Evolutionary conservation across 2,329 filamentous ascomycete species (phyloP).

Genomic region (Pseudogymnoascus destructans): DNA sequence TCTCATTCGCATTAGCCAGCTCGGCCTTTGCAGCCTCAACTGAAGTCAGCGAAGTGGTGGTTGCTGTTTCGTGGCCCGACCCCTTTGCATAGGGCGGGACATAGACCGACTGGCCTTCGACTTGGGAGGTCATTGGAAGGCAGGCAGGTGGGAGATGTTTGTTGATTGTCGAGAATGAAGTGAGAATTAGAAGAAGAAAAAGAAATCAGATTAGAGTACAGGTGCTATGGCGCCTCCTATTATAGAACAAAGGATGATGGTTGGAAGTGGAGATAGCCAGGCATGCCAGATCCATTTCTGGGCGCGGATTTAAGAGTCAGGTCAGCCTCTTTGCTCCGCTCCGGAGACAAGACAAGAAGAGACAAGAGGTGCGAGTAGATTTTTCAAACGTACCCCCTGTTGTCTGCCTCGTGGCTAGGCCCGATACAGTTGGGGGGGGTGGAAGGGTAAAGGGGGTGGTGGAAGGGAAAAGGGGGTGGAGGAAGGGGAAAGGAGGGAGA

Average conservation of each 20-base stretch:
- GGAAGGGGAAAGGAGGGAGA: no score
- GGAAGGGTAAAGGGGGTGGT: no score
- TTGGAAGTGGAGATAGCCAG: background rate
- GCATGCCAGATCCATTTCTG: background rate
- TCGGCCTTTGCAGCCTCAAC: background rate
- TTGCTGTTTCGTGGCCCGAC: background rate
- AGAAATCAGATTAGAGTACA: background rate
- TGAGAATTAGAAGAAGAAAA: background rate
- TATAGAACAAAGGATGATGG: background rate
- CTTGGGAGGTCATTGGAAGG: background rate
- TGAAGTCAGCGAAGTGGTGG: background rate
- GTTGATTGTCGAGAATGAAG: background rate
- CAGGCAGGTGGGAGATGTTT: background rate
- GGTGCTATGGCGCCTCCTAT: background rate
- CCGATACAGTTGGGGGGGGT: background rate
- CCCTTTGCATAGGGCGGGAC: background rate
- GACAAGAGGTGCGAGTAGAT: background rate
- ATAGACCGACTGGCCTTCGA: background rate
- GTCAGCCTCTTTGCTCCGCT: background rate
- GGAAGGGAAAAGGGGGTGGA: no score
- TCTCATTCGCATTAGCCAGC: background rate
- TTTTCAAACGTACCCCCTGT: conserved; percentile 1
- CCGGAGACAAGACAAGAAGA: background rate
- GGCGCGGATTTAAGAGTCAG: background rate
- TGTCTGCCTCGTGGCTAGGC: background rate